Percentiles rank a stretch among this genome's conserved stretches.
phyloP scores from a whole-genome alignment of 768 basidiomycete genomes.

The Collybia nuda region DNA sequence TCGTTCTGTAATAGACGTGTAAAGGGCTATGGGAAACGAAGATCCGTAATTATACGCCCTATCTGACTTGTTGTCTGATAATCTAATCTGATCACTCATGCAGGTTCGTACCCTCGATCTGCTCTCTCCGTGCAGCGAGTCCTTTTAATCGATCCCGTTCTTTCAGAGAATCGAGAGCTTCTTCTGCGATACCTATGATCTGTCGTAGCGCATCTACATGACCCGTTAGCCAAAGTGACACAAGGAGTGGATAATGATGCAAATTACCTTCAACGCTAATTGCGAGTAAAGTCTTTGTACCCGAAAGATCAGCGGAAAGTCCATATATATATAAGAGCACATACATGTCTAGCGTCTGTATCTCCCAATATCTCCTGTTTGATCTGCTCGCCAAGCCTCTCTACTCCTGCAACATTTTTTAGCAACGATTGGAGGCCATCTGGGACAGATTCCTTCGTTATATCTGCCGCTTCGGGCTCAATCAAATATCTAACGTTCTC shows the following conservation, averaged over 20 bases:
- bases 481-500: conserved; percentile 32
- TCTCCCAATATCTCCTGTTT: conserved; percentile 1
- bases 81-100: too few species aligned
- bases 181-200: conserved; percentile 2
- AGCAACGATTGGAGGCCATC: conserved; percentile 27
- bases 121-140: too few species aligned
- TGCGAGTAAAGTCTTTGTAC: background rate
- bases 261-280: background rate
- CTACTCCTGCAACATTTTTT: conserved; percentile 32
- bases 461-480: conserved; percentile 14
- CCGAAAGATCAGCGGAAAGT: background rate
- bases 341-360: background rate
- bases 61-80: too few species aligned
- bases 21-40: too few species aligned
- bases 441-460: conserved; percentile 20
- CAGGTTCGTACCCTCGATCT: too few species aligned
- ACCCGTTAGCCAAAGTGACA: background rate
- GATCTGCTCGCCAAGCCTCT: conserved; percentile 22
- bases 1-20: too few species aligned
- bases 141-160: background rate
- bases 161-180: background rate
- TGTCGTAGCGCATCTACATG: background rate
- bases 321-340: background rate
- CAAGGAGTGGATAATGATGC: background rate
- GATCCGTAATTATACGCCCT: too few species aligned